phyloP scores from a whole-genome alignment of 495 filamentous ascomycete species.

The Lasiosphaeria hispida region DNA sequence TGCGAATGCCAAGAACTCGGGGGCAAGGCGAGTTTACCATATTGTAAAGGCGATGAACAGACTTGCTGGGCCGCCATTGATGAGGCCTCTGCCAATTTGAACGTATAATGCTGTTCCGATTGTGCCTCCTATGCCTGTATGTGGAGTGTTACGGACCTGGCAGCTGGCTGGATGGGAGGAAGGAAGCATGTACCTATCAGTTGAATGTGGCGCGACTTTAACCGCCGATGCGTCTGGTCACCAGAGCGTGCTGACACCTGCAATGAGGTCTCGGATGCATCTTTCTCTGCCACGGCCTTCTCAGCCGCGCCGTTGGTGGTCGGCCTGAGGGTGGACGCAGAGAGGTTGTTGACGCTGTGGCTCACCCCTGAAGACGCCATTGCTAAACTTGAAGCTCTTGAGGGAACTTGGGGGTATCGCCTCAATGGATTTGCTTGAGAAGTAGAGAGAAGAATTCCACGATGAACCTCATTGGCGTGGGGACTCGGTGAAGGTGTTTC shows the following conservation, averaged over 20 bases:
- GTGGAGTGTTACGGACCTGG: conserved; percentile 43
- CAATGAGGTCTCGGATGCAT: no score
- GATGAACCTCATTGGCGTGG: conserved; percentile 36
- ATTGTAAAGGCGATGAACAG: conserved; percentile 75
- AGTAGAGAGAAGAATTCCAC: conserved; percentile 45
- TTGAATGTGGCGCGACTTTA: conserved; percentile 52
- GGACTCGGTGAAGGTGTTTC: not conserved
- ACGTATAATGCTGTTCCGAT: conserved; percentile 37
- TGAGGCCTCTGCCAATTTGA: conserved; percentile 64
- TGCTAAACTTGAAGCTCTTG: conserved; percentile 2
- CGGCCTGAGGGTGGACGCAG: not conserved
- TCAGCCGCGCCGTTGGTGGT: not conserved
- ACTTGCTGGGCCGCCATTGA: conserved; percentile 71
- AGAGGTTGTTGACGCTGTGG: not conserved
- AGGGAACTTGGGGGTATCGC: not conserved
- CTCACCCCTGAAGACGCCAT: conserved; percentile 10
- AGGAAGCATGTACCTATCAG: conserved; percentile 41
- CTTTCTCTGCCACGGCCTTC: conserved; percentile 1
- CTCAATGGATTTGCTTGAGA: conserved; percentile 38
- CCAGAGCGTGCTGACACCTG: not conserved
- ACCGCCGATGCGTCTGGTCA: conserved; percentile 40
- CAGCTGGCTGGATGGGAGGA: not conserved
- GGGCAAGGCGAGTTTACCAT: conserved; percentile 42
- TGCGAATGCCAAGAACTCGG: not conserved
- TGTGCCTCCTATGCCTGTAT: conserved; percentile 57